Base-by-base conservation (phyloP, 805 yeast species). In the Candida tibetensis region DNA sequence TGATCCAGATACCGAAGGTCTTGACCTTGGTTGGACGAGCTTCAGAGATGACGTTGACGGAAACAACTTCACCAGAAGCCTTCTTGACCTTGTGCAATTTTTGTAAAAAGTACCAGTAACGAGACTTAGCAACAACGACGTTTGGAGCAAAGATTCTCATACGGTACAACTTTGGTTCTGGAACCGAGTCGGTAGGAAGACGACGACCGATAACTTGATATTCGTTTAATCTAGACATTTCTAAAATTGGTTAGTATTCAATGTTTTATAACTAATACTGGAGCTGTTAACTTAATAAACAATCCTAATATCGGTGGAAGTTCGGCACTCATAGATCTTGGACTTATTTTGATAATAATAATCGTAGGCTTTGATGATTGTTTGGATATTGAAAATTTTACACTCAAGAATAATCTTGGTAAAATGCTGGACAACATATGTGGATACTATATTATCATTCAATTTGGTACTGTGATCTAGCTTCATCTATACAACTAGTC, bases 191-290 rank as follows among this genome's bases (percentile, higher is more conserved):
- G 68, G 96, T 89, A 62, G 99, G 99, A 75, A 93, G 87, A 80
- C 93, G 95, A 79, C 99, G 96, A 78, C 99, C 99, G 76, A 93
- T 93, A 73, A 93, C 97, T 83, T 93, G 96, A 81, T 90, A 91
- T 84, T 91, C 98, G 82, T 83, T 85, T 75, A 90, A 85, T 82
- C 93, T 89, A 78, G 96, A 85, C 96, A 89, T 66, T 21, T 21
- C 48, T 41, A 28, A 21, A n/a, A 21, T 22, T 4, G 33, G 45
- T 45, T 39, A 42, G 43, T 42, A 39, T 25, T 29, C 15, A 33
- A 33, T 7, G 8, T n/a, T 34, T 34, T 17, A n/a, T 18, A 27
- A 27, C 29, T 27, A 27, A 28, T 15, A 28, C 18, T 16, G 10
- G 13, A 6, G 14, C 10, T 22, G 8, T 22, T 22, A 12, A 22